phyloP scores from a whole-genome alignment of 73 alveolate species.

The Blepharisma japonicum region DNA sequence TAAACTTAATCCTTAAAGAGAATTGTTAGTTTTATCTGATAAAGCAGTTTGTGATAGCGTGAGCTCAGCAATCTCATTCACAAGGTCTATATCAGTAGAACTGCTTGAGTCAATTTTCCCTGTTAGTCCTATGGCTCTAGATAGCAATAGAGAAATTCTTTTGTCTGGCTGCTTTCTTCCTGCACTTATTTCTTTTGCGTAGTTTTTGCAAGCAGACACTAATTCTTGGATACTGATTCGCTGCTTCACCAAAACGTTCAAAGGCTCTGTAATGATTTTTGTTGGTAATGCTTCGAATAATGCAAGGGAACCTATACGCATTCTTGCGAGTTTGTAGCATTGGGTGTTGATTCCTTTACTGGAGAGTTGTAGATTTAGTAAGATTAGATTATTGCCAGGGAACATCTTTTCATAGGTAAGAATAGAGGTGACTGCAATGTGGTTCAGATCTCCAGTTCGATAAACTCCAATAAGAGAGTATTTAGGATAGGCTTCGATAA shows the following conservation, averaged over 20 bases:
- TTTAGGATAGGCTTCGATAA: slow-evolving; percentile 21
- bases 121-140: too few relatives aligned
- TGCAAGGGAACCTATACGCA: neutral
- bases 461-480: slow-evolving; percentile 21
- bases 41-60: too few relatives aligned
- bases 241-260: slow-evolving; percentile 6
- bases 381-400: neutral
- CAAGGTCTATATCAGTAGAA: too few relatives aligned
- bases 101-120: too few relatives aligned
- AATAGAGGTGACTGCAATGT: neutral
- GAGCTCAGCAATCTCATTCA: too few relatives aligned
- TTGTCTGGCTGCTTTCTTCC: too few relatives aligned
- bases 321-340: neutral
- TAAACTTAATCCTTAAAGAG: too few relatives aligned
- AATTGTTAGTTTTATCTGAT: too few relatives aligned
- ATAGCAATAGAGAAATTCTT: too few relatives aligned
- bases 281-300: slow-evolving; percentile 2
- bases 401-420: neutral
- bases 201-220: neutral
- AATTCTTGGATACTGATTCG: neutral
- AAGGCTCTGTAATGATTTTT: slow-evolving; percentile 15
- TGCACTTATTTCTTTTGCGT: too few relatives aligned
- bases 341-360: neutral
- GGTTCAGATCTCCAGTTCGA: neutral
- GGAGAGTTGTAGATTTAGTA: neutral